Base-by-base conservation (phyloP, 2,329 filamentous ascomycete genomes). In the Penicillium expansum region DNA sequence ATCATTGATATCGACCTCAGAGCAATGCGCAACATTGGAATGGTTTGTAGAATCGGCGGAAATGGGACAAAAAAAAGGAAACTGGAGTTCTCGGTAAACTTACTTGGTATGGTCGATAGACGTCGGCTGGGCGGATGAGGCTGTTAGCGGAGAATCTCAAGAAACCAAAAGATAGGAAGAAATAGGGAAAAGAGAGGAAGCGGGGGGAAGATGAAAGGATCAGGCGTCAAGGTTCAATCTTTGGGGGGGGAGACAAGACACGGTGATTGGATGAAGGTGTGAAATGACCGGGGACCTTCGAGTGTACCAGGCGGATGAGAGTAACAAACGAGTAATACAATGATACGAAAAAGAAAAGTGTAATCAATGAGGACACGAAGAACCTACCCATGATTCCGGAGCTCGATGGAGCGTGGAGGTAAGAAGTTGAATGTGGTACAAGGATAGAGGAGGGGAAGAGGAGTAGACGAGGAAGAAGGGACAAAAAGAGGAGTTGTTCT, bases 21-120 rank as follows among this genome's bases (percentile, higher is more conserved):
- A 29, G 48, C 33, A 37, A 22, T 35, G 42, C 47, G 42, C 49
- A n/a, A 59, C 3, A n/a, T 14, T 41, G 14, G 16, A 27, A 29
- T n/a, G 4, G 14, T 27, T 29, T 37, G 41, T 37, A 52, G 49
- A 59, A 42, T 43, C 54, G 47, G 27, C 35, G 43, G 37, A 13
- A 39, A 42, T 24, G 24, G 48, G 49, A 39, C 27, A 55, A 32
- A 20, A 50, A 52, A 24, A 43, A 55, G 57, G 22, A 43, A 55
- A 56, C 55, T 48, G 57, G 6, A 11, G 44, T 49, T 35, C 9
- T 27, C 18, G 33, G 39, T 29, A 35, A 43, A 77, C 76, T 76
- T 74, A 79, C 76, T 75, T 77, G 73, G 63, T 71, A 69, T 62
- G 76, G 76, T 60, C 76, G 76, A 71, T 79, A 79, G 54, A 77